These are phyloP conservation scores for Psidium friedrichsthalianum DNA, from an alignment of 345 rosid genomes.

Conservation along the genomic window DNA sequence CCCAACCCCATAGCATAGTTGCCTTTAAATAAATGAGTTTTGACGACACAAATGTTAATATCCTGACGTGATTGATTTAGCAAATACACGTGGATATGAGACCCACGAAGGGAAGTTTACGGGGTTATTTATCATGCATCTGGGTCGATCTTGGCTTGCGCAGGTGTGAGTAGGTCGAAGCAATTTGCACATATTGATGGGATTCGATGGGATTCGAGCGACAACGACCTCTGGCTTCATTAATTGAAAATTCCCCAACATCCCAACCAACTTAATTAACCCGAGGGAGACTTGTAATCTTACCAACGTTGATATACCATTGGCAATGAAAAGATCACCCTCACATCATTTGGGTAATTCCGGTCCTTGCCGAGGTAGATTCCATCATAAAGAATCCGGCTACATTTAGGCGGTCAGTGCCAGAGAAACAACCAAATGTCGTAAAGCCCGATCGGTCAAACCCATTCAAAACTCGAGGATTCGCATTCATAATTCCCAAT, in stretches of 20 bases:
- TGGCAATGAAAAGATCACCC: background rate
- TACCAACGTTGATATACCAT: background rate
- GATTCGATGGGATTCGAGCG: background rate
- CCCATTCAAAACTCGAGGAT: background rate
- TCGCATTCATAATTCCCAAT: background rate
- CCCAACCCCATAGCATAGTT: background rate
- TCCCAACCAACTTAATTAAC: background rate
- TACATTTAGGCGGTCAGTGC: accelerated
- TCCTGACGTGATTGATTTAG: background rate
- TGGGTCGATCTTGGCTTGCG: background rate
- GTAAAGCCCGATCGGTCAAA: background rate
- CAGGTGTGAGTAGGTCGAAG: background rate
- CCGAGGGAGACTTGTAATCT: background rate
- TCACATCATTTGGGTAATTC: background rate
- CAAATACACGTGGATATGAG: background rate
- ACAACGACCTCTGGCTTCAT: background rate
- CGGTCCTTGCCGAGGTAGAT: background rate
- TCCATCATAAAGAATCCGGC: background rate
- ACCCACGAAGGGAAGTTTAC: background rate
- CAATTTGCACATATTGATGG: background rate
- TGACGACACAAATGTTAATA: background rate
- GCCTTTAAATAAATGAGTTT: background rate
- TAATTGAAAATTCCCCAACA: background rate
- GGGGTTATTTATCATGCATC: background rate
- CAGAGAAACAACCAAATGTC: background rate